phyloP scores from a whole-genome alignment of 306 rosid species.

The Morella rubra region DNA sequence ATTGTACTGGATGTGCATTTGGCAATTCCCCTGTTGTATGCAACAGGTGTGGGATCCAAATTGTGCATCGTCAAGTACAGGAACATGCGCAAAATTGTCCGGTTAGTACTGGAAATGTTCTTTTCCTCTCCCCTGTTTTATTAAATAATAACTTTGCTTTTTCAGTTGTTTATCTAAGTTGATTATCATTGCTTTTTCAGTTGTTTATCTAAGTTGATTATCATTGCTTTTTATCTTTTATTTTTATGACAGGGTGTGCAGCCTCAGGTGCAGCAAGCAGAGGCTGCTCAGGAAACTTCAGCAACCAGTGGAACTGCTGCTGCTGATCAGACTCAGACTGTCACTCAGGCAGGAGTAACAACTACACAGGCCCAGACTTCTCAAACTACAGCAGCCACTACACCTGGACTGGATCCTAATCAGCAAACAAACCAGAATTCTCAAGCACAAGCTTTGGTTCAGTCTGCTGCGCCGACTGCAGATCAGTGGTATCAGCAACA shows the following conservation, averaged over 20 bases:
- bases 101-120: constrained; percentile 44
- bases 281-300: constrained; percentile 48
- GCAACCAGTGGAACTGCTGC: constrained; percentile 43
- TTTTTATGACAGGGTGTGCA: constrained; percentile 69
- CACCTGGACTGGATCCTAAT: constrained; percentile 59
- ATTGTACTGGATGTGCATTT: constrained; percentile 83
- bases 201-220: constrained; percentile 20
- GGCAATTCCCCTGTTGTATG: constrained; percentile 97
- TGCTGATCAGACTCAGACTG: constrained; percentile 53
- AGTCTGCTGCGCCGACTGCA: constrained; percentile 52
- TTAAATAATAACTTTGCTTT: not conserved
- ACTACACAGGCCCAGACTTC: constrained; percentile 58
- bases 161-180: constrained; percentile 2
- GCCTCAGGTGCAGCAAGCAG: constrained; percentile 63
- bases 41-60: constrained; percentile 87
- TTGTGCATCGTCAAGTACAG: constrained; percentile 91
- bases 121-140: constrained; percentile 2
- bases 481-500: constrained; percentile 95
- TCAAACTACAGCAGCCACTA: constrained; percentile 48
- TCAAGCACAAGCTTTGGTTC: constrained; percentile 58
- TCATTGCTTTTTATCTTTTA: constrained; percentile 1
- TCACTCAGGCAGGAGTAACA: constrained; percentile 37
- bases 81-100: constrained; percentile 91
- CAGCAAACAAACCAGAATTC: constrained; percentile 52
- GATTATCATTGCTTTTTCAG: constrained; percentile 19